phyloP scores from a whole-genome alignment of 1,139 yeast genomes.

The Suhomyces coccinellae region DNA sequence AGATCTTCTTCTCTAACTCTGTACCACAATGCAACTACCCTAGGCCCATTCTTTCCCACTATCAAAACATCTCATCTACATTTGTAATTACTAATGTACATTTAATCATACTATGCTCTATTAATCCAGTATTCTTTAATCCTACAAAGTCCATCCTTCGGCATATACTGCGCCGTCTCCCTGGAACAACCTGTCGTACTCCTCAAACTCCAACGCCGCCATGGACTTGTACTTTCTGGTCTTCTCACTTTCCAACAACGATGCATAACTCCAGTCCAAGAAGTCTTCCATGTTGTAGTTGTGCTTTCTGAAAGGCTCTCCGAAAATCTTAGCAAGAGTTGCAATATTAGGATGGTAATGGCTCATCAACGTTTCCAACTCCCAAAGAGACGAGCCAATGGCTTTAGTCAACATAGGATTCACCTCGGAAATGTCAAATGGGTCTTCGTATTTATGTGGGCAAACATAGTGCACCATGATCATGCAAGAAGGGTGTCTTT shows the following conservation, averaged over 20 bases:
- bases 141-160: slow-evolving; percentile 17
- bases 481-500: slow-evolving; percentile 94
- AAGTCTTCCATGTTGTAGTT: slow-evolving; percentile 91
- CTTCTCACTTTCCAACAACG: slow-evolving; percentile 73
- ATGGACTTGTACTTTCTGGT: slow-evolving; percentile 65
- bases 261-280: slow-evolving; percentile 82
- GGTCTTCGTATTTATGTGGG: slow-evolving; percentile 52
- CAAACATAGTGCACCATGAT: slow-evolving; percentile 67
- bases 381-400: slow-evolving; percentile 88
- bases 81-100: too few species aligned
- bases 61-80: too few species aligned
- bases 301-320: slow-evolving; percentile 87
- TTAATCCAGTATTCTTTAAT: too few species aligned
- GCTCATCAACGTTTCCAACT: slow-evolving; percentile 72
- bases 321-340: slow-evolving; percentile 81
- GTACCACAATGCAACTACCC: too few species aligned
- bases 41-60: too few species aligned
- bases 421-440: slow-evolving; percentile 59
- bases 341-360: slow-evolving; percentile 97
- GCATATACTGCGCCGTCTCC: slow-evolving; percentile 16
- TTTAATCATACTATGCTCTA: too few species aligned
- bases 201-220: slow-evolving; percentile 81
- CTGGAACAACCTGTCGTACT: slow-evolving; percentile 44
- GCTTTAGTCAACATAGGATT: slow-evolving; percentile 85
- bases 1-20: background rate